These are phyloP conservation scores for Polychaeton citri DNA, from an alignment of 2,329 filamentous ascomycete species.

Conservation along the genomic window DNA sequence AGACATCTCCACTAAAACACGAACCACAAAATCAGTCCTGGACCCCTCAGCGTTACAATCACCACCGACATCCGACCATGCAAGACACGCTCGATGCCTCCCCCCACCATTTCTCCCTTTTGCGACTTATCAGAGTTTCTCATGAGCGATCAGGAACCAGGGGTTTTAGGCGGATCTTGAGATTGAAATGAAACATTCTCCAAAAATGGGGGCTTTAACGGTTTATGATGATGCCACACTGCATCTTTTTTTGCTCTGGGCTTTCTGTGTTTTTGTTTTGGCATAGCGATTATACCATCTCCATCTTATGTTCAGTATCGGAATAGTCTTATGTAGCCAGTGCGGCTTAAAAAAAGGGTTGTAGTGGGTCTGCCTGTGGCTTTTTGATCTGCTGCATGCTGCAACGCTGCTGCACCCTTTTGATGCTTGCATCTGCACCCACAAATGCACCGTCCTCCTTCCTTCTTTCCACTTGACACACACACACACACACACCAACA, in stretches of 20 bases:
- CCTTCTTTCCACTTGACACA: no score
- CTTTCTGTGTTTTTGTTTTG: neutral
- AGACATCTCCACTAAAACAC: no score
- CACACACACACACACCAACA: no score
- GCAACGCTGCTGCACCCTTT: no score
- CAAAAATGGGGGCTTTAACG: neutral
- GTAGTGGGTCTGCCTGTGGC: neutral
- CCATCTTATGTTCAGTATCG: neutral
- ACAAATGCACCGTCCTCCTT: no score
- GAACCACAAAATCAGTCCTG: no score
- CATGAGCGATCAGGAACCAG: neutral
- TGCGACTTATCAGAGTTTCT: neutral
- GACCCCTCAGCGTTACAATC: neutral
- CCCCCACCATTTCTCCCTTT: neutral
- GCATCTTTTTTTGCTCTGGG: neutral
- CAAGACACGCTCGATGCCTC: neutral
- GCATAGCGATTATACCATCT: neutral
- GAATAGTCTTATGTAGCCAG: conserved; percentile 3
- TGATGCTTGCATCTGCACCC: no score
- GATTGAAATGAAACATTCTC: neutral
- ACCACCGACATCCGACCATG: neutral
- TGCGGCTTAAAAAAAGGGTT: conserved; percentile 31
- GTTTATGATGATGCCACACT: neutral
- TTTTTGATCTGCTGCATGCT: no score
- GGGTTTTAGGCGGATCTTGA: neutral